Conservation (phyloP, 1,139 yeast species). For the Protomyces pachydermus region DNA sequence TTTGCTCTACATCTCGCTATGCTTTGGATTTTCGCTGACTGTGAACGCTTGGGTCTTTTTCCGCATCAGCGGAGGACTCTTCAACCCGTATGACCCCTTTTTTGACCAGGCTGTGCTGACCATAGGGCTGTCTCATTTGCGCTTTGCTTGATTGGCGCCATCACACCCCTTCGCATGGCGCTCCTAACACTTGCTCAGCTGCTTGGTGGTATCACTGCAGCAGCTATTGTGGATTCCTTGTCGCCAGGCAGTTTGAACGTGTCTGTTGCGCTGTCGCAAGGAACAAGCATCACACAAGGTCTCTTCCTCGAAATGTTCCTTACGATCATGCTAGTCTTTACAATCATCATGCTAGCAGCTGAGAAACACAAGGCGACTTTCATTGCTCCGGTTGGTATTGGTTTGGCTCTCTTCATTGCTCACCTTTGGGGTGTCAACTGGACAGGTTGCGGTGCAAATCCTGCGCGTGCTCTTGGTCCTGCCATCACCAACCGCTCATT, state of each 20-base stretch:
- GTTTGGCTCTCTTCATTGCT: slow-evolving; percentile 73
- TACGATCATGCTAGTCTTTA: slow-evolving; percentile 64
- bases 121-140: slow-evolving; percentile 56
- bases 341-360: slow-evolving; percentile 79
- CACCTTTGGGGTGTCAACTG: slow-evolving; percentile 77
- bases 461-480: slow-evolving; percentile 87
- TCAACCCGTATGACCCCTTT: slow-evolving; percentile 63
- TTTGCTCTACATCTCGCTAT: slow-evolving; percentile 74
- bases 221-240: slow-evolving; percentile 82
- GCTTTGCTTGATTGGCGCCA: slow-evolving; percentile 63
- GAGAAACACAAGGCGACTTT: slow-evolving; percentile 72
- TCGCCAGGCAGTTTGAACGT: slow-evolving; percentile 76
- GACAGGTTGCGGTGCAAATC: slow-evolving; percentile 91
- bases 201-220: slow-evolving; percentile 87
- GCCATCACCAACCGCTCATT: slow-evolving; percentile 63
- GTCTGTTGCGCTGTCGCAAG: slow-evolving; percentile 69
- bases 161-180: slow-evolving; percentile 66
- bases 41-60: slow-evolving; percentile 68
- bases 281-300: slow-evolving; percentile 68
- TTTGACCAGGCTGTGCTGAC: neutral
- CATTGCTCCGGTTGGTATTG: slow-evolving; percentile 80
- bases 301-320: slow-evolving; percentile 79
- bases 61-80: slow-evolving; percentile 83
- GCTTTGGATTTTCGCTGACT: slow-evolving; percentile 84
- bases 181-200: slow-evolving; percentile 65